Percentiles rank a stretch among this genome's conserved stretches.
Conservation (phyloP, 1,284 basidiomycete species). For the Sparassis latifolia region DNA sequence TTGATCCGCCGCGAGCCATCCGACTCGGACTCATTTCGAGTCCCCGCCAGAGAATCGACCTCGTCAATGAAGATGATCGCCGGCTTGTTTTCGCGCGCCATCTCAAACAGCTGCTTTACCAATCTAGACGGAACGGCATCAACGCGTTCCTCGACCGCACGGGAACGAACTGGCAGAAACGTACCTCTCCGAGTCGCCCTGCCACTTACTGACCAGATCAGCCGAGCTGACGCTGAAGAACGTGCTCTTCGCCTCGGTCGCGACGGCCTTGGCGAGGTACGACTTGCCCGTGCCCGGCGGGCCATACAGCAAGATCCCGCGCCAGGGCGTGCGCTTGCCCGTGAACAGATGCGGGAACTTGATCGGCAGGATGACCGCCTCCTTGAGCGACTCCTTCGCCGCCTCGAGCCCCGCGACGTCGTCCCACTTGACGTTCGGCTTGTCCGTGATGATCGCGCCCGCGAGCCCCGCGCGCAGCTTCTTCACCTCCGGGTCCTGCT, state of each 20-base stretch:
- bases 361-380: constrained; percentile 97
- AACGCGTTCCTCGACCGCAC: background rate
- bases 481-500: constrained; percentile 88
- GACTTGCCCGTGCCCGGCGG: constrained; percentile 95
- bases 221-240: constrained; percentile 96
- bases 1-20: constrained; percentile 96
- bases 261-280: constrained; percentile 95
- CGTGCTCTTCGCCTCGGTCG: constrained; percentile 97
- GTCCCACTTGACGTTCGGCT: constrained; percentile 96
- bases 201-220: constrained; percentile 99
- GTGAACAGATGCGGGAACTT: constrained; percentile 99
- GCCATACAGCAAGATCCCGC: constrained; percentile 92
- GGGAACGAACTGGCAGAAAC: constrained; percentile 1
- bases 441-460: constrained; percentile 89
- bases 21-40: constrained; percentile 92
- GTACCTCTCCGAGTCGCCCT: constrained; percentile 94
- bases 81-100: constrained; percentile 95
- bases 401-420: constrained; percentile 94
- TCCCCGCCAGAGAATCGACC: constrained; percentile 93
- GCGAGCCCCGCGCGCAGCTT: constrained; percentile 88
- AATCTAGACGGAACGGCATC: constrained; percentile 44
- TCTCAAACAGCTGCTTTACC: constrained; percentile 94
- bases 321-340: constrained; percentile 96
- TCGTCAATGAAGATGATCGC: constrained; percentile 99
- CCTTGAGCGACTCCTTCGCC: constrained; percentile 95